Evolutionary conservation across 169 alveolate species (phyloP).

Genomic region (Miamiensis avidus): DNA sequence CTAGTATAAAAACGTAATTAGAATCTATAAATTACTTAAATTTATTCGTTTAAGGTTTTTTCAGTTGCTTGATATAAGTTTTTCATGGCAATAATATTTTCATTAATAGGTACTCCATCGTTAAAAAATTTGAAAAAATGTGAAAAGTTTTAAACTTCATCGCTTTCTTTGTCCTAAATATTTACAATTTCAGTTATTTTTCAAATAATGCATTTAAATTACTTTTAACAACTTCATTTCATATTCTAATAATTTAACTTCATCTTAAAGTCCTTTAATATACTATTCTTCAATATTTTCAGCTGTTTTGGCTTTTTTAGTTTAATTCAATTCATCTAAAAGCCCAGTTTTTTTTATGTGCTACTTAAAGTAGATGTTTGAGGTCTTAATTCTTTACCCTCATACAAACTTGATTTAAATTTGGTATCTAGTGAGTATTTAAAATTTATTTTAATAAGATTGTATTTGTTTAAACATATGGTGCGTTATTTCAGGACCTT

Average conservation of each 20-base stretch:
- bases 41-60: slow-evolving; percentile 2
- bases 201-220: background rate
- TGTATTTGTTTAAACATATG: background rate
- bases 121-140: slow-evolving; percentile 20
- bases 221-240: slow-evolving; percentile 21
- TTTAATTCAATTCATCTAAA: background rate
- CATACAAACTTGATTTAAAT: background rate
- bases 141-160: slow-evolving; percentile 12
- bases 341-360: background rate
- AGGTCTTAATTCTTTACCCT: background rate
- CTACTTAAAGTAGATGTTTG: background rate
- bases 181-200: too few relatives aligned
- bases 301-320: background rate
- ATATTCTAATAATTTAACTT: slow-evolving; percentile 25
- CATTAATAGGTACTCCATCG: slow-evolving; percentile 33
- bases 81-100: slow-evolving; percentile 31
- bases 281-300: slow-evolving; percentile 25
- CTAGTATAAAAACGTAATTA: too few relatives aligned
- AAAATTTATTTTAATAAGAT: too few relatives aligned
- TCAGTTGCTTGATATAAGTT: slow-evolving; percentile 9
- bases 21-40: background rate
- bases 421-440: background rate
- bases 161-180: slow-evolving; percentile 18
- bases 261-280: slow-evolving; percentile 27
- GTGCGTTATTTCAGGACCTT: background rate